Conservation (phyloP, 176 grass and related monocot genomes). For the sorghum (Sorghum bicolor) region DNA sequence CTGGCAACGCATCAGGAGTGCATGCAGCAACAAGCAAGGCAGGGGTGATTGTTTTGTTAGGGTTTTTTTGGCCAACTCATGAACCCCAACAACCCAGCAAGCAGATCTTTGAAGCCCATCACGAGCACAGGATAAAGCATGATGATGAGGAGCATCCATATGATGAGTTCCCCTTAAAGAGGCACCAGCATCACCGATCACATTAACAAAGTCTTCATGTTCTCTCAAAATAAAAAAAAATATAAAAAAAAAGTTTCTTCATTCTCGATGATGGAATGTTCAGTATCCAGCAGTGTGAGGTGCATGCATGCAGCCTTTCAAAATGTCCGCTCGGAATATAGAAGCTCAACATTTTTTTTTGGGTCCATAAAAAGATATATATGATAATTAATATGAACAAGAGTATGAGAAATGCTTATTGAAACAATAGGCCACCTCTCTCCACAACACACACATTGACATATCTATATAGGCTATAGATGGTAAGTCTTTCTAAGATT, state of each 20-base stretch:
- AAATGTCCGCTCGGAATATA: background rate
- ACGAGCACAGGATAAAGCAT: conserved; percentile 45
- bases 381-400: too few relatives aligned
- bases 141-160: conserved; percentile 32
- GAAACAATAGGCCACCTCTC: too few relatives aligned
- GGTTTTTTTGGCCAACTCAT: conserved; percentile 44
- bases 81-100: conserved; percentile 77
- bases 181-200: conserved; percentile 43
- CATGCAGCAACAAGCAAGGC: background rate
- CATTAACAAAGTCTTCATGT: background rate
- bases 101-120: conserved; percentile 48
- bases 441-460: too few relatives aligned
- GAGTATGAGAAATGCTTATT: too few relatives aligned
- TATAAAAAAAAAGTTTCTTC: background rate
- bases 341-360: background rate
- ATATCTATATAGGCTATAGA: too few relatives aligned
- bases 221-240: background rate
- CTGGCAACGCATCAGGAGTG: conserved; percentile 23
- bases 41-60: conserved; percentile 27
- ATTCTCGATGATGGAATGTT: background rate
- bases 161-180: conserved; percentile 54
- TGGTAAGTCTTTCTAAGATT: too few relatives aligned
- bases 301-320: background rate
- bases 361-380: too few relatives aligned
- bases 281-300: background rate